These are phyloP conservation scores for Madurella mycetomatis DNA, from an alignment of 2,329 filamentous ascomycete species.

Conservation along the genomic window DNA sequence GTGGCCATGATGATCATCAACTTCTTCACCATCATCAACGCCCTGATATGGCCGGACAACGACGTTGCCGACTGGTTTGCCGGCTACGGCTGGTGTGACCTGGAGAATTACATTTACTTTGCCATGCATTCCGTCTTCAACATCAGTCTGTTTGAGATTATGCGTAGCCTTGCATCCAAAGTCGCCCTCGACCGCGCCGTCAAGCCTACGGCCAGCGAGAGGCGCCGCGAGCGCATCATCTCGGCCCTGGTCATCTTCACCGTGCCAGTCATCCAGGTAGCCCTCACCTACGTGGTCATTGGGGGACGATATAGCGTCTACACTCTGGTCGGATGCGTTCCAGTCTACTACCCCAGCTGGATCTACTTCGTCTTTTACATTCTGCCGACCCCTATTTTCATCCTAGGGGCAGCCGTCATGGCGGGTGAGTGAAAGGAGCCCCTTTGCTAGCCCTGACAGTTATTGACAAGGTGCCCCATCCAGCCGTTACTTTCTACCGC, in stretches of 20 bases:
- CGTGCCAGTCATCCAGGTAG: constrained; percentile 45
- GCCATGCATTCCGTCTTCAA: constrained; percentile 42
- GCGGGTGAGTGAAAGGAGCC: constrained; percentile 39
- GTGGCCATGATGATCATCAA: constrained; percentile 43
- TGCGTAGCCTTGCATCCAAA: constrained; percentile 50
- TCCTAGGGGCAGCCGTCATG: constrained; percentile 42
- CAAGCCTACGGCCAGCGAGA: constrained; percentile 39
- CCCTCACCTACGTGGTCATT: constrained; percentile 45
- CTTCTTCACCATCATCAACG: constrained; percentile 45
- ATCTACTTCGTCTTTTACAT: constrained; percentile 46
- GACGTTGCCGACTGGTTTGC: constrained; percentile 47
- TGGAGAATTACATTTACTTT: constrained; percentile 38
- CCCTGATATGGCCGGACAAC: constrained; percentile 51
- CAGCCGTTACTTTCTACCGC: constrained; percentile 45
- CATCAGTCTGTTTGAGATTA: constrained; percentile 50
- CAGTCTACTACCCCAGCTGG: constrained; percentile 42
- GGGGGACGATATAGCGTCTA: constrained; percentile 46
- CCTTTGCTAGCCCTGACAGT: background rate
- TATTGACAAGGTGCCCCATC: background rate
- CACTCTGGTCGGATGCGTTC: constrained; percentile 48
- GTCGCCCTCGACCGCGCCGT: constrained; percentile 42
- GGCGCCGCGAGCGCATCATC: constrained; percentile 37
- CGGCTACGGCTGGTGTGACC: constrained; percentile 51
- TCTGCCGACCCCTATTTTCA: constrained; percentile 41
- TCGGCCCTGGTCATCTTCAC: constrained; percentile 54